Evolutionary conservation across 2,329 filamentous ascomycete genomes (phyloP).

Genomic region (Colletotrichum musicola): DNA sequence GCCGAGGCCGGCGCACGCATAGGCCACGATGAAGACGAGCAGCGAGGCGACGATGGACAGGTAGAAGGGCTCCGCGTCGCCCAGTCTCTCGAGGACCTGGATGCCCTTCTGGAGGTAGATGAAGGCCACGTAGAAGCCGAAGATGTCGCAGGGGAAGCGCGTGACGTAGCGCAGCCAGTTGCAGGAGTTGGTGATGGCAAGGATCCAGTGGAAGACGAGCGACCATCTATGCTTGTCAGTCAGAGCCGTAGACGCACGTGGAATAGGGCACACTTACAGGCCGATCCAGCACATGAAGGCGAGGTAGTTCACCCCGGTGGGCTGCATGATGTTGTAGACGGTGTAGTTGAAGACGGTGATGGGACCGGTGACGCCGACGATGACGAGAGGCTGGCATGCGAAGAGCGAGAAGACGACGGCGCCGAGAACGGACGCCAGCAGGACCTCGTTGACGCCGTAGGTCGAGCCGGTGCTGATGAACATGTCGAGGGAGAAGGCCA

Average conservation of each 20-base stretch:
- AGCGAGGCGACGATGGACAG: constrained; percentile 82
- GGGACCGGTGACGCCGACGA: constrained; percentile 91
- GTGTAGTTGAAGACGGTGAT: constrained; percentile 97
- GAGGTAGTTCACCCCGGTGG: constrained; percentile 83
- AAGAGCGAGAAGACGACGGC: constrained; percentile 84
- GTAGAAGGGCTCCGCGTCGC: constrained; percentile 76
- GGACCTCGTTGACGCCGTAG: constrained; percentile 91
- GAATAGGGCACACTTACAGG: constrained; percentile 62
- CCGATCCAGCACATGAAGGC: constrained; percentile 95
- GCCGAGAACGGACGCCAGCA: constrained; percentile 87
- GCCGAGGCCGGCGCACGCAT: constrained; percentile 79
- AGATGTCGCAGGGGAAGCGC: constrained; percentile 92
- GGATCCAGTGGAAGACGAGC: constrained; percentile 84
- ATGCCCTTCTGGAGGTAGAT: constrained; percentile 94
- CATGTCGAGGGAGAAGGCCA: constrained; percentile 94
- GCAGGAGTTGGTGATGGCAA: constrained; percentile 87
- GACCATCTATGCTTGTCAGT: constrained; percentile 72
- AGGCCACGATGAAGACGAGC: constrained; percentile 82
- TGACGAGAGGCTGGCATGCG: constrained; percentile 87
- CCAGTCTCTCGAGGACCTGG: constrained; percentile 84
- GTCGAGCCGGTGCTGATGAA: constrained; percentile 87
- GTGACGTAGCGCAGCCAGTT: constrained; percentile 92
- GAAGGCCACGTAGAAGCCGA: constrained; percentile 92
- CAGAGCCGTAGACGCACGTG: neutral
- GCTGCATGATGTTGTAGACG: constrained; percentile 87